These are phyloP conservation scores for Nepenthes alata DNA, from an alignment of 179 eudicot genomes.

Conservation along the genomic window DNA sequence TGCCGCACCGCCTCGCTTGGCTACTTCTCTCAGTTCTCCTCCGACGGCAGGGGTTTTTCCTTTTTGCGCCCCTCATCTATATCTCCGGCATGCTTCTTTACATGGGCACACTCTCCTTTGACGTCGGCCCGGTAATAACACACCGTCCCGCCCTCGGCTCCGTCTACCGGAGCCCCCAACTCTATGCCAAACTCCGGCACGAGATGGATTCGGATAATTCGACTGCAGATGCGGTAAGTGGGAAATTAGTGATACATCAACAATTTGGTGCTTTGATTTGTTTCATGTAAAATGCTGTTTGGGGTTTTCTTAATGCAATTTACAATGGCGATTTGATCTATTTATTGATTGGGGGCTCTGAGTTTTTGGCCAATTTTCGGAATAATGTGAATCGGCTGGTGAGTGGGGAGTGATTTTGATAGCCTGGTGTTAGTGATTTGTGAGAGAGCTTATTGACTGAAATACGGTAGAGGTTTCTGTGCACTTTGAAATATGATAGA, in stretches of 20 bases:
- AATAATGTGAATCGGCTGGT: too few relatives aligned
- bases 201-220: constrained; percentile 83
- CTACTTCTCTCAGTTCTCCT: constrained; percentile 56
- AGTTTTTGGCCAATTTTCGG: neutral
- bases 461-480: too few relatives aligned
- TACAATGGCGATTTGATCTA: constrained; percentile 2
- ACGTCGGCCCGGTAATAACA: constrained; percentile 52
- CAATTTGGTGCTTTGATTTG: too few relatives aligned
- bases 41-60: constrained; percentile 73
- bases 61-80: constrained; percentile 79
- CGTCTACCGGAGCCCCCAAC: constrained; percentile 70
- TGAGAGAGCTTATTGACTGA: too few relatives aligned
- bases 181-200: constrained; percentile 57
- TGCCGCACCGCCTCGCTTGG: constrained; percentile 60
- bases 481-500: too few relatives aligned
- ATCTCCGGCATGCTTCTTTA: constrained; percentile 77
- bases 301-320: neutral
- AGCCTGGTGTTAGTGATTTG: too few relatives aligned
- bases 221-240: constrained; percentile 66
- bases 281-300: neutral
- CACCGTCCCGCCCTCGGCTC: constrained; percentile 63
- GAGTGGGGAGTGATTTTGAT: too few relatives aligned
- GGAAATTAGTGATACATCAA: too few relatives aligned
- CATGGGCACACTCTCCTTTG: constrained; percentile 84
- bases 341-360: constrained; percentile 6